Base-by-base conservation (phyloP, 2,329 filamentous ascomycete genomes). In the Trichoderma citrinoviride region DNA sequence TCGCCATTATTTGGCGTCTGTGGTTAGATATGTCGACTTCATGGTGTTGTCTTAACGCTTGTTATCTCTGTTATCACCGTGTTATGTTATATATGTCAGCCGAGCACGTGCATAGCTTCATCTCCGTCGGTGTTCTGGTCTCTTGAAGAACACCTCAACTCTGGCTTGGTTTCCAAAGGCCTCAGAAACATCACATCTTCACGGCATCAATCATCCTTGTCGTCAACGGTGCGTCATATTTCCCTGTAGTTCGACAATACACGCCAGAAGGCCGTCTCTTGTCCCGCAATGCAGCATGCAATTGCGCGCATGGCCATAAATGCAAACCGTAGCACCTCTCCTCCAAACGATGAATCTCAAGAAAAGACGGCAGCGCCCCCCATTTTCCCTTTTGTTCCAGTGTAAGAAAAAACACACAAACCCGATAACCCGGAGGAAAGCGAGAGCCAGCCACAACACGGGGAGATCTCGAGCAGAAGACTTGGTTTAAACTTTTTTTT, bases 211-310 rank as follows among this genome's bases (percentile, higher is more conserved):
- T 44, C 46, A 43, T 53, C 37, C 52, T 61, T 58, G 60, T 62
- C 62, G 46, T 64, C 62, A 65, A 54, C 63, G 63, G 56, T 60
- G 62, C 56, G 63, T 65, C 63, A 60, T 60, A 65, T 65, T 65
- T 60, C 49, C 63, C 63, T 61, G 63, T 56, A 55, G 53, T 54
- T 33, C 25, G 63, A 60, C 63, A 58, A 61, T 54, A 65, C 43
- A 58, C 53, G 61, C 41, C 52, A 47, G 61, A 56, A 56, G 61
- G 23, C 61, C 63, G 37, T 55, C 50, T 63, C 41, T 44, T 40
- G 41, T 62, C 49, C 60, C 57, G 60, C 37, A 23, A 63, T 46
- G 61, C 50, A 63, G 47, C 37, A 54, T 43, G 47, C 58, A 54
- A n/a, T n/a, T 27, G 57, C 46, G 47, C 33, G 57, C 46, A 61